Percentiles rank a stretch among this genome's conserved stretches.
phyloP scores from a whole-genome alignment of 2,329 filamentous ascomycete genomes.

The Aspergillus intermedius region DNA sequence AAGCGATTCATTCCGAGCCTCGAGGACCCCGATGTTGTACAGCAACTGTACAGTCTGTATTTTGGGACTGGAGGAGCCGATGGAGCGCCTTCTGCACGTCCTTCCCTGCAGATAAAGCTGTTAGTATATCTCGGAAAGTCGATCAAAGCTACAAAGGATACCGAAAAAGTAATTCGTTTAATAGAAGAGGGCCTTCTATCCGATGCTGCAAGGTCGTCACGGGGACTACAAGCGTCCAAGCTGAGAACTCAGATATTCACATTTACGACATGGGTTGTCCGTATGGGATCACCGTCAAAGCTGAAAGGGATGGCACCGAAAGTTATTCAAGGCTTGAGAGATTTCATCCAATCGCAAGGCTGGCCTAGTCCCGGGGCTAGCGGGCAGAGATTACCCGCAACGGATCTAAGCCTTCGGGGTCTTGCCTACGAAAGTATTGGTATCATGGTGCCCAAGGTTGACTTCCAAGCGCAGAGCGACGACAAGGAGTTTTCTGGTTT shows the following conservation, averaged over 20 bases:
- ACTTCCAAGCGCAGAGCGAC: slow-evolving; percentile 23
- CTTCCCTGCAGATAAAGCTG: slow-evolving; percentile 69
- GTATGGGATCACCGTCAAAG: slow-evolving; percentile 57
- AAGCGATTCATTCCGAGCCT: slow-evolving; percentile 67
- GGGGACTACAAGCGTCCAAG: slow-evolving; percentile 68
- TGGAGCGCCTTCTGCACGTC: slow-evolving; percentile 47
- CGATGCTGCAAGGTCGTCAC: slow-evolving; percentile 36
- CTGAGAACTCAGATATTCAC: slow-evolving; percentile 76
- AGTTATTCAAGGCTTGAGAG: slow-evolving; percentile 61
- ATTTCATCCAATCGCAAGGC: slow-evolving; percentile 72
- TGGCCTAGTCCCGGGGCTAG: slow-evolving; percentile 62
- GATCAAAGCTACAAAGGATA: slow-evolving; percentile 62
- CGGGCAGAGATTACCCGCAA: slow-evolving; percentile 50
- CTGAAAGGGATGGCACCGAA: slow-evolving; percentile 61
- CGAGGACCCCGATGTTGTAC: slow-evolving; percentile 60
- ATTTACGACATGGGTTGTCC: slow-evolving; percentile 80
- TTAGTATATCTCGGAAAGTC: slow-evolving; percentile 72
- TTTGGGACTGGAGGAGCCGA: slow-evolving; percentile 49
- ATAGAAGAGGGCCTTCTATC: slow-evolving; percentile 60
- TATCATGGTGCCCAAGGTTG: slow-evolving; percentile 55
- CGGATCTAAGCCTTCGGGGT: slow-evolving; percentile 62
- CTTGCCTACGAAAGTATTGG: slow-evolving; percentile 90
- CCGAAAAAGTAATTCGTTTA: slow-evolving; percentile 59
- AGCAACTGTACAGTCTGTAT: slow-evolving; percentile 66
- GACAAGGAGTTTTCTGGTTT: slow-evolving; percentile 41